Evolutionary conservation across 2,329 filamentous ascomycete genomes (phyloP).

Genomic region (Neonectria ditissima): DNA sequence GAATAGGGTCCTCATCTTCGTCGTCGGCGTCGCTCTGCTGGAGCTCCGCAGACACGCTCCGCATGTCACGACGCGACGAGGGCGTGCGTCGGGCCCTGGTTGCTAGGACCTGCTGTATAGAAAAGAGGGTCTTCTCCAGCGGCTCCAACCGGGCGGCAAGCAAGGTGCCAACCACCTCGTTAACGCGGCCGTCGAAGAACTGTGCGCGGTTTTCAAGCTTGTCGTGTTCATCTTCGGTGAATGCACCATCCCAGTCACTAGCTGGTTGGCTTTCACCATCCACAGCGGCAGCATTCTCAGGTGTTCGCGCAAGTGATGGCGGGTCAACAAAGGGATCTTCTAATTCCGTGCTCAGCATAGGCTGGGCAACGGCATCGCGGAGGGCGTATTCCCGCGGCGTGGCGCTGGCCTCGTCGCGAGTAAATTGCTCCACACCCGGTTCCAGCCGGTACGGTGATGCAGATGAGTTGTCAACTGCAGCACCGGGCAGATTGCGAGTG

Average conservation of each 20-base stretch:
- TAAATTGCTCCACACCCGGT: slow-evolving; percentile 62
- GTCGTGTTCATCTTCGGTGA: slow-evolving; percentile 84
- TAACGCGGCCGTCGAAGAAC: slow-evolving; percentile 93
- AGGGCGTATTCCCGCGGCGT: slow-evolving; percentile 70
- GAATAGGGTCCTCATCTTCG: slow-evolving; percentile 80
- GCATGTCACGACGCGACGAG: slow-evolving; percentile 69
- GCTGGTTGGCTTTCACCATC: slow-evolving; percentile 69
- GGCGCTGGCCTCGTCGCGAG: slow-evolving; percentile 80
- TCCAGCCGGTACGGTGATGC: slow-evolving; percentile 64
- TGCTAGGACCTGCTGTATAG: slow-evolving; percentile 78
- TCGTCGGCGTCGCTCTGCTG: slow-evolving; percentile 93
- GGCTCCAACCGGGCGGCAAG: slow-evolving; percentile 83
- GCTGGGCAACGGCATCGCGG: slow-evolving; percentile 60
- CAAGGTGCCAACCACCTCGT: slow-evolving; percentile 83
- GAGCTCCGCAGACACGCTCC: slow-evolving; percentile 76
- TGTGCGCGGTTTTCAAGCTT: slow-evolving; percentile 84
- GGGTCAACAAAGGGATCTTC: slow-evolving; percentile 73
- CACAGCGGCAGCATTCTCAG: slow-evolving; percentile 62
- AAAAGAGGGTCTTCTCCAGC: slow-evolving; percentile 80
- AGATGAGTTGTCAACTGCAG: slow-evolving; percentile 51
- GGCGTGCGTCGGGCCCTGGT: slow-evolving; percentile 66
- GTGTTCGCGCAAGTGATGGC: slow-evolving; percentile 59
- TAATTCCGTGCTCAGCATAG: slow-evolving; percentile 64
- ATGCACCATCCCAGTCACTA: slow-evolving; percentile 93
- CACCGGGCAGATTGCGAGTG: slow-evolving; percentile 38